Percentiles rank a stretch among this genome's conserved stretches.
phyloP scores from a whole-genome alignment of 257 asterid species.

The Nicotiana undulata region DNA sequence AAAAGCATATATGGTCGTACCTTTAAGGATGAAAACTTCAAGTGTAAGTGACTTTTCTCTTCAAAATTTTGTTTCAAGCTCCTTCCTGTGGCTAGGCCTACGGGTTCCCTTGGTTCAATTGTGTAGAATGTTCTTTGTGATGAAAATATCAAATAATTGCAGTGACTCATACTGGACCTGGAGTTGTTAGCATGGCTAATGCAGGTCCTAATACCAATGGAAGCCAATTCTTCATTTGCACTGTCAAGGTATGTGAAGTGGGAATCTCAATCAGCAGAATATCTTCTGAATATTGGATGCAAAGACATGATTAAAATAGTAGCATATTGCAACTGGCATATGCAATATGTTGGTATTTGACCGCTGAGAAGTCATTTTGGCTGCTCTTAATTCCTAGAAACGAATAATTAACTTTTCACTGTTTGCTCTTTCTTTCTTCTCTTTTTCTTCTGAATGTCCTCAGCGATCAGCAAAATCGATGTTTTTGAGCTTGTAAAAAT shows the following conservation, averaged over 20 bases:
- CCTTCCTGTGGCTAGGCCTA: background rate
- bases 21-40: constrained; percentile 91
- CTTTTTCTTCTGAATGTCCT: background rate
- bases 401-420: background rate
- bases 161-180: constrained; percentile 96
- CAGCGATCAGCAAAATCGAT: background rate
- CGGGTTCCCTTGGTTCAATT: background rate
- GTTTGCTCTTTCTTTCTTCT: background rate
- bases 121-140: background rate
- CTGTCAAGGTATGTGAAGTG: constrained; percentile 56
- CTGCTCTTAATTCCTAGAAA: background rate
- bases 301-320: background rate
- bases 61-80: background rate
- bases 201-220: constrained; percentile 98
- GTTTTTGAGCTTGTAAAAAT: background rate
- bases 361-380: background rate
- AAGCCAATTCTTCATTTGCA: constrained; percentile 95
- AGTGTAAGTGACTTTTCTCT: constrained; percentile 44
- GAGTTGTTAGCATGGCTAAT: constrained; percentile 96
- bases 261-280: background rate
- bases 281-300: background rate
- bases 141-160: constrained; percentile 9
- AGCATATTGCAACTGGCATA: background rate
- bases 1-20: constrained; percentile 94
- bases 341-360: background rate